These are phyloP conservation scores for Pseudocercospora macadamiae DNA, from an alignment of 2,329 filamentous ascomycete species.

Conservation along the genomic window DNA sequence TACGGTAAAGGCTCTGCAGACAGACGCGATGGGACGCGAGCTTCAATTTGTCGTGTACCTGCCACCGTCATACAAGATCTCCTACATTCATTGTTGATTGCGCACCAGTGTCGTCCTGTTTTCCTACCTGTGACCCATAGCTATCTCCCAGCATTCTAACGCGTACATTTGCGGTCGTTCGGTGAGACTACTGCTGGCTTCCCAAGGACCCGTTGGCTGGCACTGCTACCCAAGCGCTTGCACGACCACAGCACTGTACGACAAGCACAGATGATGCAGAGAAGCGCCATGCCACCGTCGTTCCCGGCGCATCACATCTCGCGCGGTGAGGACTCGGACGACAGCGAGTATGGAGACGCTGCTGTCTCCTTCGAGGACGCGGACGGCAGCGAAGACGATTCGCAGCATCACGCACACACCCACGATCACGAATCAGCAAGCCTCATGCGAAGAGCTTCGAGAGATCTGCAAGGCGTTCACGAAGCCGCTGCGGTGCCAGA, in stretches of 20 bases:
- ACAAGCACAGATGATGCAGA: constrained; percentile 30
- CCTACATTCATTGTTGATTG: not conserved
- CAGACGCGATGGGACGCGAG: not conserved
- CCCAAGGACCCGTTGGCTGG: not conserved
- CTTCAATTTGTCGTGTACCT: not conserved
- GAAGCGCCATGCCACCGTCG: constrained; percentile 33
- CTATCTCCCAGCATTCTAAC: not conserved
- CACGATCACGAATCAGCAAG: constrained; percentile 32
- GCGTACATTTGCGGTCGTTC: not conserved
- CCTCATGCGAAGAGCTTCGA: constrained; percentile 31
- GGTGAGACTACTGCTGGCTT: not conserved
- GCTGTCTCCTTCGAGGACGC: constrained; percentile 25
- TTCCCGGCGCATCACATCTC: constrained; percentile 31
- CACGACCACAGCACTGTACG: not conserved
- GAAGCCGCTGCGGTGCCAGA: constrained; percentile 20
- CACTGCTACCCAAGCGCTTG: not conserved
- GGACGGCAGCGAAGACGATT: constrained; percentile 29
- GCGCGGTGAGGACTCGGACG: constrained; percentile 30
- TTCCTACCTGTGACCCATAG: not conserved
- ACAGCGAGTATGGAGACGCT: constrained; percentile 25
- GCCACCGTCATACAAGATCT: no score
- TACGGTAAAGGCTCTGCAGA: not conserved
- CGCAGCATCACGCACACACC: constrained; percentile 20
- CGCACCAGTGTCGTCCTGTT: not conserved
- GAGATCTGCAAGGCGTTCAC: constrained; percentile 27